Percentiles rank a stretch among this genome's conserved stretches.
Evolutionary conservation across 1,284 basidiomycete genomes (phyloP).

Genomic region (Cutaneotrichosporon sp.): DNA sequence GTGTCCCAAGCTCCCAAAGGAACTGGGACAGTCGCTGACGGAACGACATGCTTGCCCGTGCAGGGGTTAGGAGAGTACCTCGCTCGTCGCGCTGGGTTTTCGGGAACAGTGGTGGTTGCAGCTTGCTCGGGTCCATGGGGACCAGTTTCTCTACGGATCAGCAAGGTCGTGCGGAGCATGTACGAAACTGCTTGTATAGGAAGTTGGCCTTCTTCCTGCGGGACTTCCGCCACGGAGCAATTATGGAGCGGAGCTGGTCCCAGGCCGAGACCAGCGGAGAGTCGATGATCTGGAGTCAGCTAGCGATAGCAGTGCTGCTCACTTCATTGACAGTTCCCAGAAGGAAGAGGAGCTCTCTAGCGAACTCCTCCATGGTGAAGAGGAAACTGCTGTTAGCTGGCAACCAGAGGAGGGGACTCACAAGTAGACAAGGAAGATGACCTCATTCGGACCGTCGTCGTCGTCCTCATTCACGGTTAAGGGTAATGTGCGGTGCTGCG

Average conservation of each 20-base stretch:
- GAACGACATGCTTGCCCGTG: slow-evolving; percentile 60
- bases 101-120: slow-evolving; percentile 68
- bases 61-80: slow-evolving; percentile 77
- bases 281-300: slow-evolving; percentile 35
- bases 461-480: background rate
- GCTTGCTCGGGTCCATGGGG: slow-evolving; percentile 60
- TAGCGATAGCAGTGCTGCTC: background rate
- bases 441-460: slow-evolving; percentile 53
- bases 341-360: slow-evolving; percentile 73
- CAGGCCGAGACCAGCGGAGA: slow-evolving; percentile 31
- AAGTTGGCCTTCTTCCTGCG: slow-evolving; percentile 14
- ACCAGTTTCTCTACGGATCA: slow-evolving; percentile 61
- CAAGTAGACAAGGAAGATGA: slow-evolving; percentile 86
- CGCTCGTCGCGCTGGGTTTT: slow-evolving; percentile 77
- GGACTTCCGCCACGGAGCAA: slow-evolving; percentile 20
- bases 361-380: slow-evolving; percentile 89
- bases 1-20: slow-evolving; percentile 73
- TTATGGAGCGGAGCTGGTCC: slow-evolving; percentile 37
- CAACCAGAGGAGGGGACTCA: slow-evolving; percentile 51
- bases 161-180: slow-evolving; percentile 13
- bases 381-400: slow-evolving; percentile 71
- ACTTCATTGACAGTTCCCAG: slow-evolving; percentile 72
- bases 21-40: slow-evolving; percentile 64
- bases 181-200: slow-evolving; percentile 48
- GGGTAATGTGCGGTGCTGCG: slow-evolving; percentile 1